These are phyloP conservation scores for Penicillium verhagenii DNA, from an alignment of 495 filamentous ascomycete genomes.

Conservation along the genomic window DNA sequence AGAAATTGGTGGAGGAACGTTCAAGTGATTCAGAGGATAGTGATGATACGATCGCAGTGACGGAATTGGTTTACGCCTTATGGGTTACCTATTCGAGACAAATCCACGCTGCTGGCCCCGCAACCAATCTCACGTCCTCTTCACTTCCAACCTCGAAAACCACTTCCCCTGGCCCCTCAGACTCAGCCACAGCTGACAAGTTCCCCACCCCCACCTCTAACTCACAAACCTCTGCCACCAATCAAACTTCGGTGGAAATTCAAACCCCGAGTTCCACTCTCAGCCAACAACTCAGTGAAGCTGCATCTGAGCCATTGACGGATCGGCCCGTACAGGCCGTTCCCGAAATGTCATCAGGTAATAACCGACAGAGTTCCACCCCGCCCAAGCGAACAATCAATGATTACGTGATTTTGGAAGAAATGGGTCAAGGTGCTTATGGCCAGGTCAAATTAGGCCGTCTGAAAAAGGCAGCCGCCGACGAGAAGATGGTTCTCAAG, in stretches of 20 bases:
- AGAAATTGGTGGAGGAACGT: conserved; percentile 27
- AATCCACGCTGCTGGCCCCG: conserved; percentile 70
- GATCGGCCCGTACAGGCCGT: conserved; percentile 47
- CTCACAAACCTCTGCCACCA: conserved; percentile 6
- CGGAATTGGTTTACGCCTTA: conserved; percentile 88
- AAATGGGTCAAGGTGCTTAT: conserved; percentile 98
- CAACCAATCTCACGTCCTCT: conserved; percentile 47
- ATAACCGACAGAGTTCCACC: conserved; percentile 32
- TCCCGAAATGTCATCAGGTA: conserved; percentile 33
- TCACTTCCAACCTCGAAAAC: conserved; percentile 19
- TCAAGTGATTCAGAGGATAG: conserved; percentile 37
- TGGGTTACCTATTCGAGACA: conserved; percentile 97
- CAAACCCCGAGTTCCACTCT: conserved; percentile 63
- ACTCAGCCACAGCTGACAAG: conserved; percentile 5
- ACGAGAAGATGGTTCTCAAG: conserved; percentile 88
- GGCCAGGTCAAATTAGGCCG: conserved; percentile 96
- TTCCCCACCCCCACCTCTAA: neutral
- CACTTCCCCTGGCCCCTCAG: conserved; percentile 10
- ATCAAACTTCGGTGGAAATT: conserved; percentile 28
- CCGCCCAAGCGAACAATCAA: conserved; percentile 74
- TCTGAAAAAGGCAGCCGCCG: conserved; percentile 66
- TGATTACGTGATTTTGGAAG: conserved; percentile 91
- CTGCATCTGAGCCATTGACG: conserved; percentile 54
- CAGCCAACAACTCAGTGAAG: conserved; percentile 73
- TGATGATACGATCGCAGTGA: conserved; percentile 46